Percentiles rank a stretch among this genome's conserved stretches.
Conservation (phyloP, 1,284 basidiomycete species). For the Xanthoconium separans region DNA sequence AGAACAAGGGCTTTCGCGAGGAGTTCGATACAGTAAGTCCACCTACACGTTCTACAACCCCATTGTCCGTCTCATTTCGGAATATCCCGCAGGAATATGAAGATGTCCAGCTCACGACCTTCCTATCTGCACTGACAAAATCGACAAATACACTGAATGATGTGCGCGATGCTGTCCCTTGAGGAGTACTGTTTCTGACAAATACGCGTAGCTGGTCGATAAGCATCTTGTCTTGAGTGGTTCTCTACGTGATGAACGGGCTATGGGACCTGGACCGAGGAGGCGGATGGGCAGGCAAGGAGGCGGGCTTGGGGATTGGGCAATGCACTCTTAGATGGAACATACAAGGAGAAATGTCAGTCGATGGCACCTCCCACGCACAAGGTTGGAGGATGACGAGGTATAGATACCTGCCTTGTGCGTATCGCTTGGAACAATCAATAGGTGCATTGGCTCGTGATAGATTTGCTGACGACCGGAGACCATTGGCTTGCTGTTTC, state of each 20-base stretch:
- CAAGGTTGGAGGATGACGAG: background rate
- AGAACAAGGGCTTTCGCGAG: conserved; percentile 73
- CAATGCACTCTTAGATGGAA: conserved; percentile 29
- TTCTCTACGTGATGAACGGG: conserved; percentile 43
- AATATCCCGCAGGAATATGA: conserved; percentile 76
- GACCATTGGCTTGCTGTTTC: background rate
- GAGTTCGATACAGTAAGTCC: conserved; percentile 80
- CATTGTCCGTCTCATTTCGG: background rate
- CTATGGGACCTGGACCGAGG: conserved; percentile 37
- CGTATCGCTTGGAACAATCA: background rate
- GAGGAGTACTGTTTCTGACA: conserved; percentile 9
- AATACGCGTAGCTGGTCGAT: conserved; percentile 55
- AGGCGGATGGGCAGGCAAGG: conserved; percentile 49
- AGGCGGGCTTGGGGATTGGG: conserved; percentile 48
- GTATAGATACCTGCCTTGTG: background rate
- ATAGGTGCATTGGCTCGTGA: background rate
- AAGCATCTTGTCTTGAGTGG: conserved; percentile 60
- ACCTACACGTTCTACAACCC: background rate
- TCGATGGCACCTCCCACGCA: background rate
- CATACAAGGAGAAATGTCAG: background rate
- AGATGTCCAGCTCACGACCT: conserved; percentile 90
- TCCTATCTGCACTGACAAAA: conserved; percentile 86
- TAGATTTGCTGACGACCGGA: background rate
- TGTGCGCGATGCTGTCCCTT: conserved; percentile 49
- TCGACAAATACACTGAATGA: conserved; percentile 86